phyloP scores from a whole-genome alignment of 495 filamentous ascomycete species.

The Stereocaulon alpinum region DNA sequence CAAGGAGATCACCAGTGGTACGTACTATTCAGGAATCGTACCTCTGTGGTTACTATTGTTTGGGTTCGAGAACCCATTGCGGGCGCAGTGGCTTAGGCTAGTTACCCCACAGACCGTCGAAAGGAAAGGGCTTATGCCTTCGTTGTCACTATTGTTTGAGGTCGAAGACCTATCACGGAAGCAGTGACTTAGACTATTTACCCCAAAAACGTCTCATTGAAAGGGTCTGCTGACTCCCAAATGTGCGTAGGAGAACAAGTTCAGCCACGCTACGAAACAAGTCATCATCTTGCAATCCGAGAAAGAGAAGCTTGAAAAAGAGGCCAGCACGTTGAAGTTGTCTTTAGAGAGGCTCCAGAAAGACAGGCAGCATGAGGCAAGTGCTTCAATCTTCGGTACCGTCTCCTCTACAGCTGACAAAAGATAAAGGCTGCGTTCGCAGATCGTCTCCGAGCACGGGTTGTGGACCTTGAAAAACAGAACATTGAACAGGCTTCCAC shows the following conservation, averaged over 20 bases:
- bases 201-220: too few species aligned
- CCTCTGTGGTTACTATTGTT: too few species aligned
- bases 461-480: background rate
- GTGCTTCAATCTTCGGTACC: background rate
- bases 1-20: background rate
- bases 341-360: background rate
- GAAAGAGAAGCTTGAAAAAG: conserved; percentile 4
- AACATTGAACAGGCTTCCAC: background rate
- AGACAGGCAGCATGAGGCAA: background rate
- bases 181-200: too few species aligned
- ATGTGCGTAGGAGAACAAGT: background rate
- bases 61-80: too few species aligned
- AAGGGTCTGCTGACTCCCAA: too few species aligned
- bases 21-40: too few species aligned
- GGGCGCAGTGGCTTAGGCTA: too few species aligned
- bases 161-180: too few species aligned
- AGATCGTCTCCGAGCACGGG: background rate
- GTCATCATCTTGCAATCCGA: background rate
- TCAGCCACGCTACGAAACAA: background rate
- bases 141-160: too few species aligned
- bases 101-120: too few species aligned
- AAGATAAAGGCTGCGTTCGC: background rate
- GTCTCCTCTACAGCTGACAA: background rate
- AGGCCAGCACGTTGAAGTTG: background rate
- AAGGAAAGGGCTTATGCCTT: too few species aligned